A percentile compares a stretch with the other conserved stretches of the same genome.
These are phyloP conservation scores for Wickerhamiella slavikovae DNA, from an alignment of 805 yeast species.

Conservation along the genomic window DNA sequence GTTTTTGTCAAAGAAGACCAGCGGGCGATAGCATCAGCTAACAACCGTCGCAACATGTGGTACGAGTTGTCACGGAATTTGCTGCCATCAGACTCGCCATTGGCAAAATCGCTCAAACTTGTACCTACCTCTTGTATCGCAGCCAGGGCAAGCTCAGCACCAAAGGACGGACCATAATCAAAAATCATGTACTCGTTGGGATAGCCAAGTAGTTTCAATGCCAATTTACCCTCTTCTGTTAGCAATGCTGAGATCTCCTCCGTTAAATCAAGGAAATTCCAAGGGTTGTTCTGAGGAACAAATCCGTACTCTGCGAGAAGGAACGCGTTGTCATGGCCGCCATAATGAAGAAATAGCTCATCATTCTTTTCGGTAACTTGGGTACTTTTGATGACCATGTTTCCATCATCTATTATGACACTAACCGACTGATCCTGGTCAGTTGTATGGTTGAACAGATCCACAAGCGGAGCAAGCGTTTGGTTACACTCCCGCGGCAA, in stretches of 20 bases:
- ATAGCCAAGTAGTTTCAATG: slow-evolving; percentile 33
- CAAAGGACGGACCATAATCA: slow-evolving; percentile 34
- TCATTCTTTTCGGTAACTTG: slow-evolving; percentile 22
- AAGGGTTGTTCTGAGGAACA: slow-evolving; percentile 31
- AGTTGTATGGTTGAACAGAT: slow-evolving; percentile 53
- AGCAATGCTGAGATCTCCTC: slow-evolving; percentile 21
- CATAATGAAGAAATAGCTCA: slow-evolving; percentile 60
- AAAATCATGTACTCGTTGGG: slow-evolving; percentile 56
- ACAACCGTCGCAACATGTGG: too few relatives aligned
- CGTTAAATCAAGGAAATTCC: slow-evolving; percentile 55
- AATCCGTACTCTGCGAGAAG: slow-evolving; percentile 79
- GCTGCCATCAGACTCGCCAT: slow-evolving; percentile 6
- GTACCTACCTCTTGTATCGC: slow-evolving; percentile 2
- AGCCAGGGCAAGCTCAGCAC: slow-evolving; percentile 61
- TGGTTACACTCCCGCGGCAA: slow-evolving; percentile 43
- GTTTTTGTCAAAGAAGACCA: too few relatives aligned
- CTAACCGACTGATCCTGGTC: slow-evolving; percentile 17
- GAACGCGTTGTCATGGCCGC: slow-evolving; percentile 74
- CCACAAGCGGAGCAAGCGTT: slow-evolving; percentile 83
- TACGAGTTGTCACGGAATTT: slow-evolving; percentile 1
- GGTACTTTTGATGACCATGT: slow-evolving; percentile 30
- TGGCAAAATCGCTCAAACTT: slow-evolving; percentile 3
- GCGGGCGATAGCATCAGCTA: too few relatives aligned
- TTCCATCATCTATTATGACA: slow-evolving; percentile 35
- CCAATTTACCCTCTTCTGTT: slow-evolving; percentile 21